Evolutionary conservation across 1,284 basidiomycete species (phyloP).

Genomic region (Boletus subluridellus): DNA sequence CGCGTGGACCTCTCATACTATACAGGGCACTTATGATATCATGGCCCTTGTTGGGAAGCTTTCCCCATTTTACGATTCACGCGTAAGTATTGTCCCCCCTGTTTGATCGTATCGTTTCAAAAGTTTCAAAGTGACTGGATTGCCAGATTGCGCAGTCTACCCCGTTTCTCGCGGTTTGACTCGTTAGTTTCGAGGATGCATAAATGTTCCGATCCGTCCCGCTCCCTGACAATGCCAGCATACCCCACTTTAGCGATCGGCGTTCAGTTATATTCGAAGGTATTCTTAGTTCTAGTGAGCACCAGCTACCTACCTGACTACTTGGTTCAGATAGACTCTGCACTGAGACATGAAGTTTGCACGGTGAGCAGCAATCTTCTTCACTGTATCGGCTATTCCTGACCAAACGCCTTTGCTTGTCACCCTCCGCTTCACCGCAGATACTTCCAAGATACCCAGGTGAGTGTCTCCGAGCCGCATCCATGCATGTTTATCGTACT

Average conservation of each 20-base stretch:
- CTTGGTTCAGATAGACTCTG: neutral
- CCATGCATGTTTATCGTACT: neutral
- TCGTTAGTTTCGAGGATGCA: conserved; percentile 7
- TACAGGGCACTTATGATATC: neutral
- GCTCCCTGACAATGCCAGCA: neutral
- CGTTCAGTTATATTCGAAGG: neutral
- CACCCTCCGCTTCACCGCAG: conserved; percentile 30
- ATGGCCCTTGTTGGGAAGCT: conserved; percentile 1
- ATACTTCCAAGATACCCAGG: conserved; percentile 70
- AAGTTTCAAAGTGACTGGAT: conserved; percentile 17
- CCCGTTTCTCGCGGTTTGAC: neutral
- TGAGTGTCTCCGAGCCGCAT: conserved; percentile 24
- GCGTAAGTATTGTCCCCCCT: neutral
- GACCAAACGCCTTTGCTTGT: neutral
- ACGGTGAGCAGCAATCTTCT: conserved; percentile 36
- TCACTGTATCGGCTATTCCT: conserved; percentile 1
- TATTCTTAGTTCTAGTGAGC: neutral
- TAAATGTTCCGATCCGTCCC: conserved; percentile 16
- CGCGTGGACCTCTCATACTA: neutral
- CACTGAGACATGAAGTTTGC: conserved; percentile 51
- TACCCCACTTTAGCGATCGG: neutral
- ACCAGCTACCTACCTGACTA: neutral
- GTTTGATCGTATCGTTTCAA: conserved; percentile 9
- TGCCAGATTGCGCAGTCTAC: neutral
- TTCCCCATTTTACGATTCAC: neutral